phyloP scores from a whole-genome alignment of 2,329 filamentous ascomycete species.

The Eutypa lata region DNA sequence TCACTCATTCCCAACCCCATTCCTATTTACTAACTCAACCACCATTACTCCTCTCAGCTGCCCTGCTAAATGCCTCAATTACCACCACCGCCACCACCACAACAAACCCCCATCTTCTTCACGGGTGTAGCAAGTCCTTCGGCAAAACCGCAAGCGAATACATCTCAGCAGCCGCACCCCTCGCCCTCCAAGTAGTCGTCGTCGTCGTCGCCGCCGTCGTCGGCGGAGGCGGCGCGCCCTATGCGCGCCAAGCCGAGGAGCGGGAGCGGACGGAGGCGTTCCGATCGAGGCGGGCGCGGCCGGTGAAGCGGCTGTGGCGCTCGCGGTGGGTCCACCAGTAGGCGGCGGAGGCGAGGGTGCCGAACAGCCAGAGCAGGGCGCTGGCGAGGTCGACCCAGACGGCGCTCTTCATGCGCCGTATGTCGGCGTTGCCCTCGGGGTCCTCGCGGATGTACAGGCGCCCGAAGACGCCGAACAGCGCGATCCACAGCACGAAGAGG shows the following conservation, averaged over 20 bases:
- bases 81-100: too few species aligned
- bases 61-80: too few species aligned
- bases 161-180: not conserved
- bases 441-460: constrained; percentile 72
- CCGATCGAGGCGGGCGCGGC: constrained; percentile 48
- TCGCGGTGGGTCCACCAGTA: constrained; percentile 60
- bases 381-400: constrained; percentile 80
- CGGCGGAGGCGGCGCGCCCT: too few species aligned
- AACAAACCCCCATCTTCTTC: too few species aligned
- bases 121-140: not conserved
- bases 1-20: too few species aligned
- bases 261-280: constrained; percentile 17
- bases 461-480: constrained; percentile 80
- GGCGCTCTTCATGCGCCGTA: constrained; percentile 78
- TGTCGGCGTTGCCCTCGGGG: constrained; percentile 57
- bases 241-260: constrained; percentile 13
- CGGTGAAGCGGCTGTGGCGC: constrained; percentile 53
- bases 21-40: too few species aligned
- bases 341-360: constrained; percentile 49
- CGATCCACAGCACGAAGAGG: constrained; percentile 75
- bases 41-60: too few species aligned
- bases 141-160: not conserved
- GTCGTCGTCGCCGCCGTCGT: too few species aligned
- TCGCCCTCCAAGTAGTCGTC: not conserved
- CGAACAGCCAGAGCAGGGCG: constrained; percentile 72